Base-by-base conservation (phyloP, 2,329 filamentous ascomycete genomes). In the Hypomyces rosellus region DNA sequence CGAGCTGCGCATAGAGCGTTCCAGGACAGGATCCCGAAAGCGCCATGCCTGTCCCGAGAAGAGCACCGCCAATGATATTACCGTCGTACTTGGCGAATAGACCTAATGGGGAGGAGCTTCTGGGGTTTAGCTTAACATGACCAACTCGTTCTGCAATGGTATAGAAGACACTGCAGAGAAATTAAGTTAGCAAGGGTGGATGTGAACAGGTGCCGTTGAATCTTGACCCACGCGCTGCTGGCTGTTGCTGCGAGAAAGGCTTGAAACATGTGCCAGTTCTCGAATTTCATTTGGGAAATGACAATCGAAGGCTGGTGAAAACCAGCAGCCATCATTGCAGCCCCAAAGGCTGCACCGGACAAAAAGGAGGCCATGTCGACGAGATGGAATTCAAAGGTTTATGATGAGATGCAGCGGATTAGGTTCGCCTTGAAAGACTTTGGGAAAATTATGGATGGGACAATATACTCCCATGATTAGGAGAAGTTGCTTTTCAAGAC, bases 11-110 rank as follows among this genome's bases (percentile, higher is more conserved):
- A 45, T 85, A 74, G 5, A 85, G 73, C 0, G 82, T 85, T 1
- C 84, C 84, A 0, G 84, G 82, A 52, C 84, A 86, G 0, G 82
- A 77, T 8, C 82, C 82, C 0, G 82, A 77, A 14, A 86, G 66
- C 5, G 80, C 74, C 82, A 87, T 85, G 49, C 84, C 84, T n/a
- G 75, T 63, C 34, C 84, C 84, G 22, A 85, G 74, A 3, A 86
- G 65, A 14, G 72, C 60, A 4, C 84, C 84, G 49, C 84, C 84
- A 55, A 85, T 57, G 43, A 86, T 65, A 62, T 88, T 87, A 50
- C 81, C 84, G 58, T 85, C 82, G 58, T 81, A 82, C 15, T 65
- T 61, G 8, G 69, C 68, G 56, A 82, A 74, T 58, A 82, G 67
- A 47, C 74, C 75, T 22, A 82, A 61, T 5, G 74, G 70, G 1